Conservation (phyloP, 352 stramenopile species). For the Stephanocyclus meneghinianus region DNA sequence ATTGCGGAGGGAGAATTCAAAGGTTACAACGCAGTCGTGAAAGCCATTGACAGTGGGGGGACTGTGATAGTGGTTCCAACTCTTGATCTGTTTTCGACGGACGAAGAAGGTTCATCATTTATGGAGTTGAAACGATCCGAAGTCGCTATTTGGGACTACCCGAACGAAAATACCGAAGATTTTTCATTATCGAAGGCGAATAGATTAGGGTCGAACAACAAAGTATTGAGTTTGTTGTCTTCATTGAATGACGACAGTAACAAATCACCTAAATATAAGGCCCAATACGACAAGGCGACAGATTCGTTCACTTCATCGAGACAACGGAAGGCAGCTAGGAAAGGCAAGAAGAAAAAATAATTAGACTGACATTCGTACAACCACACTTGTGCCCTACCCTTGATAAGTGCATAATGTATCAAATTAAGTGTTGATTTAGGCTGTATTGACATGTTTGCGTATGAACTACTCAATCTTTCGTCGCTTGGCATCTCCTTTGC, state of each 20-base stretch:
- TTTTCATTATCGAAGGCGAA: conserved; percentile 30
- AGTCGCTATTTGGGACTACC: conserved; percentile 75
- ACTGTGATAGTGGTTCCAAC: conserved; percentile 46
- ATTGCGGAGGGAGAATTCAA: conserved; percentile 64
- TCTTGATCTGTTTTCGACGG: conserved; percentile 29
- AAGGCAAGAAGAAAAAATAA: conserved; percentile 31
- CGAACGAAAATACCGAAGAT: conserved; percentile 23
- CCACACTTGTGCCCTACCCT: too few relatives aligned
- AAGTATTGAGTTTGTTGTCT: conserved; percentile 53
- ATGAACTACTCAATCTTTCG: conserved; percentile 7
- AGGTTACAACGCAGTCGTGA: conserved; percentile 57
- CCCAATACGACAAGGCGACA: conserved; percentile 14
- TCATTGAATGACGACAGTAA: conserved; percentile 42
- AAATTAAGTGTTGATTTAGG: too few relatives aligned
- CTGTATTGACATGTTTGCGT: neutral
- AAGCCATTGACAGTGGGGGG: neutral
- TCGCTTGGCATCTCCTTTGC: conserved; percentile 1
- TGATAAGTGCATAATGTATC: too few relatives aligned
- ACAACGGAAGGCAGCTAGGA: conserved; percentile 42
- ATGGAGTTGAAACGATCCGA: conserved; percentile 59
- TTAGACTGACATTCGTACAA: too few relatives aligned
- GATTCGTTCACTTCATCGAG: conserved; percentile 47
- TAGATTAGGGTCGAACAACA: conserved; percentile 17
- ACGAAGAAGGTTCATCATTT: conserved; percentile 18
- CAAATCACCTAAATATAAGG: neutral